Conservation (phyloP, 140 eudicot species). For the Flaveria floridana region DNA sequence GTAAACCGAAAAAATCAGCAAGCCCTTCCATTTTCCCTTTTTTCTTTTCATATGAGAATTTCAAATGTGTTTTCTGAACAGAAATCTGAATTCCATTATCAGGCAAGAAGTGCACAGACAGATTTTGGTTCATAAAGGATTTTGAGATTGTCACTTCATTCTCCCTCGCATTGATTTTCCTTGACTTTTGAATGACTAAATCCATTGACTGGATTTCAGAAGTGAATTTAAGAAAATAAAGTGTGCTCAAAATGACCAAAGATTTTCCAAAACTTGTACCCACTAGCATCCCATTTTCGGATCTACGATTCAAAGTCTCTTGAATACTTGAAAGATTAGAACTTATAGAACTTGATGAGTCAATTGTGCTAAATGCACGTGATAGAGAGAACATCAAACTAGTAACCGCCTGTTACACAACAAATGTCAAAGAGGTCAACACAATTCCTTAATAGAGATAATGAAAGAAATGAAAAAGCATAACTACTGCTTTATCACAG, state of each 20-base stretch:
- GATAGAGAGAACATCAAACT: conserved; percentile 39
- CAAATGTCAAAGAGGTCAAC: conserved; percentile 22
- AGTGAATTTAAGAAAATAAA: conserved; percentile 39
- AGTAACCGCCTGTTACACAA: conserved; percentile 50
- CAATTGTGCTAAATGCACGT: conserved; percentile 26
- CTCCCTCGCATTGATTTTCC: conserved; percentile 39
- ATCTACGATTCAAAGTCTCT: conserved; percentile 32
- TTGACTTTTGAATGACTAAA: conserved; percentile 54
- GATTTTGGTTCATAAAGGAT: conserved; percentile 33
- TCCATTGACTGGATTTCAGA: conserved; percentile 58
- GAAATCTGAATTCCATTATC: conserved; percentile 58
- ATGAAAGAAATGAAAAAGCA: conserved; percentile 15
- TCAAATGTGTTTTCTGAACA: conserved; percentile 32
- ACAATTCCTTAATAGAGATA: conserved; percentile 4
- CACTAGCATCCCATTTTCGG: conserved; percentile 34
- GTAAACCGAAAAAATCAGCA: conserved; percentile 44
- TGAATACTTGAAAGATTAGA: conserved; percentile 30
- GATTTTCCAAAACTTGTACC: conserved; percentile 32
- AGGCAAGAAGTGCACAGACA: conserved; percentile 44
- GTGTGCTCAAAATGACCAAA: conserved; percentile 22
- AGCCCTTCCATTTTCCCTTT: conserved; percentile 43
- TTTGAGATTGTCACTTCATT: conserved; percentile 32
- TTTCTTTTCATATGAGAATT: conserved; percentile 37
- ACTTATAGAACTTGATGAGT: conserved; percentile 32
- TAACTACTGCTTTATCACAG: conserved; percentile 12